These are phyloP conservation scores for Triticum timopheevii DNA, from an alignment of 176 grass and related monocot species.

Conservation along the genomic window DNA sequence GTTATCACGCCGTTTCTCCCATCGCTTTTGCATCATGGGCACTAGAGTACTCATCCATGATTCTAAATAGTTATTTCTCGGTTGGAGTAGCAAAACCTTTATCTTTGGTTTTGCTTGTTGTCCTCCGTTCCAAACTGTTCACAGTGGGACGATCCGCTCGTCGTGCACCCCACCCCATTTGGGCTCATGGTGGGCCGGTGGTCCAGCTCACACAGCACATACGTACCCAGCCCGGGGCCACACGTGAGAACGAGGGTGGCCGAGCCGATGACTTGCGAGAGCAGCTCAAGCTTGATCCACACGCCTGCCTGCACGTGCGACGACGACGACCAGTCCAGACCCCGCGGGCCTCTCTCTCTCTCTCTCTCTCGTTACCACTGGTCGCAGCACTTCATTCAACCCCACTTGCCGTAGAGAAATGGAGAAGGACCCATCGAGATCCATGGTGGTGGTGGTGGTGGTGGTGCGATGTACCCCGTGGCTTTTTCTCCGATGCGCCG, in stretches of 20 bases:
- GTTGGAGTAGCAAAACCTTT: too few relatives aligned
- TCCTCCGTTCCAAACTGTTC: too few relatives aligned
- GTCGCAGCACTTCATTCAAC: neutral
- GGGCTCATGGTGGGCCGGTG: neutral
- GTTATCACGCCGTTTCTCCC: too few relatives aligned
- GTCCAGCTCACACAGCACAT: neutral
- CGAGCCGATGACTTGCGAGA: neutral
- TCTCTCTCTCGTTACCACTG: neutral
- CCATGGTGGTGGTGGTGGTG: neutral
- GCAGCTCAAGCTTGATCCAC: constrained; percentile 32
- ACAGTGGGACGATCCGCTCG: too few relatives aligned
- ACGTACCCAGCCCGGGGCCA: neutral
- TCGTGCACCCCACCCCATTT: neutral
- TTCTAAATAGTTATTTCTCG: too few relatives aligned
- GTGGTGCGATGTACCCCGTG: neutral
- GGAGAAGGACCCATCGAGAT: neutral
- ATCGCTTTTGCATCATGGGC: too few relatives aligned
- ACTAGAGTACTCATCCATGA: too few relatives aligned
- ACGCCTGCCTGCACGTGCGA: constrained; percentile 40
- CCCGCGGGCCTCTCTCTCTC: too few relatives aligned
- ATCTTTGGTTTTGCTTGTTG: too few relatives aligned
- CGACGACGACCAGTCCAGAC: neutral
- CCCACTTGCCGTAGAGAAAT: neutral
- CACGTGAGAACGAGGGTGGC: neutral
- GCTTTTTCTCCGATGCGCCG: neutral